phyloP scores from a whole-genome alignment of 495 filamentous ascomycete species.

The Aspergillus diversus region DNA sequence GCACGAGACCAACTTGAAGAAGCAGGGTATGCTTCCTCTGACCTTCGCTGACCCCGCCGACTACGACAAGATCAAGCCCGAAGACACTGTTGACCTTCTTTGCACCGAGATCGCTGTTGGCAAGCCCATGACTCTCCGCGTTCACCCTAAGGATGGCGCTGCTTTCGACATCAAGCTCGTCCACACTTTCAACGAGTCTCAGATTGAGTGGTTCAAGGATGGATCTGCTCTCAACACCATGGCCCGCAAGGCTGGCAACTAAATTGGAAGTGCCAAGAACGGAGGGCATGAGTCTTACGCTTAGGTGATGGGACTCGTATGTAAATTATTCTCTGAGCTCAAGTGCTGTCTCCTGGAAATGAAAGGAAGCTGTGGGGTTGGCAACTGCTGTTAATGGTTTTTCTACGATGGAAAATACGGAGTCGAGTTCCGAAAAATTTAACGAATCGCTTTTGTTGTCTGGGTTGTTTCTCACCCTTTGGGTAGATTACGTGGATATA shows the following conservation, averaged over 20 bases:
- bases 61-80: conserved; percentile 94
- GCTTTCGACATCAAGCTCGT: conserved; percentile 79
- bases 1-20: conserved; percentile 99
- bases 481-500: conserved; percentile 54
- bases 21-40: conserved; percentile 99
- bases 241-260: conserved; percentile 68
- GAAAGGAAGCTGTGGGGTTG: conserved; percentile 18
- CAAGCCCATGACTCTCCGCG: conserved; percentile 88
- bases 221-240: conserved; percentile 97
- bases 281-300: conserved; percentile 11
- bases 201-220: conserved; percentile 98
- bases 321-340: conserved; percentile 37
- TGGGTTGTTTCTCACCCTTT: conserved; percentile 37
- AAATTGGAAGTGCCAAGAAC: conserved; percentile 28
- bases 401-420: conserved; percentile 37
- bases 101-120: conserved; percentile 92
- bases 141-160: conserved; percentile 84
- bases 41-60: conserved; percentile 94
- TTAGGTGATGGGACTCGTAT: conserved; percentile 27
- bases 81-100: conserved; percentile 87
- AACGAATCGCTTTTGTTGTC: conserved; percentile 45
- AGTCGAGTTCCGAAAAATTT: conserved; percentile 45
- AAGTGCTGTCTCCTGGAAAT: conserved; percentile 6
- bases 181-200: conserved; percentile 96
- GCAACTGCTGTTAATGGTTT: conserved; percentile 26